These are phyloP conservation scores for Neonectria hederae DNA, from an alignment of 2,329 filamentous ascomycete genomes.

Conservation along the genomic window DNA sequence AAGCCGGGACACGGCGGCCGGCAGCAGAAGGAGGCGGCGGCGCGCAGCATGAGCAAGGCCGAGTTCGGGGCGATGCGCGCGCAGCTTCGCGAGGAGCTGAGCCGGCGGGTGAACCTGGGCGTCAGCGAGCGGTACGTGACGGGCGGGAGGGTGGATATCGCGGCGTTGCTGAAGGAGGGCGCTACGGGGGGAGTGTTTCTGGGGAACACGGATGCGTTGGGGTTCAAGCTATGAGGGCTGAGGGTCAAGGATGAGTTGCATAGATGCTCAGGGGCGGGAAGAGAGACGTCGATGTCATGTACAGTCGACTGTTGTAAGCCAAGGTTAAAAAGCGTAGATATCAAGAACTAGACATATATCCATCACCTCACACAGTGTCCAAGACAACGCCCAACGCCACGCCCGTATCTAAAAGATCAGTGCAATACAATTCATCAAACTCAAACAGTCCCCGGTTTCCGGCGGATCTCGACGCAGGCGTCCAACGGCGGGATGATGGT, in stretches of 20 bases:
- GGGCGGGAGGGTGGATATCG: constrained; percentile 83
- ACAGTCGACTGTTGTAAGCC: background rate
- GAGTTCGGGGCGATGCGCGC: constrained; percentile 76
- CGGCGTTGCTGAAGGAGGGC: constrained; percentile 71
- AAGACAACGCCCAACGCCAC: constrained; percentile 1
- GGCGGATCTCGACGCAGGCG: constrained; percentile 42
- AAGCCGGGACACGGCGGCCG: constrained; percentile 76
- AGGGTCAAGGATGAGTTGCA: background rate
- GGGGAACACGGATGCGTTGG: constrained; percentile 52
- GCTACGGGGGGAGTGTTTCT: constrained; percentile 57
- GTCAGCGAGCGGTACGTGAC: constrained; percentile 90
- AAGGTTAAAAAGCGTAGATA: background rate
- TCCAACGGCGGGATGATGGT: constrained; percentile 48
- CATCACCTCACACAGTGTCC: background rate
- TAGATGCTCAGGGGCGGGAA: background rate
- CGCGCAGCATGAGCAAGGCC: constrained; percentile 72
- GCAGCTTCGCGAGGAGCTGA: constrained; percentile 76
- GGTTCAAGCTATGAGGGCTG: constrained; percentile 40
- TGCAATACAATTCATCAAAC: background rate
- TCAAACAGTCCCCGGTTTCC: constrained; percentile 17
- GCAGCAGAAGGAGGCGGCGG: constrained; percentile 78
- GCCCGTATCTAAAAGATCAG: background rate
- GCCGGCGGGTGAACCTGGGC: constrained; percentile 81
- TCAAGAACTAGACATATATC: background rate
- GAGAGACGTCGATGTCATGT: background rate